Conservation (phyloP, 495 filamentous ascomycete genomes). For the Penicillium manginii region DNA sequence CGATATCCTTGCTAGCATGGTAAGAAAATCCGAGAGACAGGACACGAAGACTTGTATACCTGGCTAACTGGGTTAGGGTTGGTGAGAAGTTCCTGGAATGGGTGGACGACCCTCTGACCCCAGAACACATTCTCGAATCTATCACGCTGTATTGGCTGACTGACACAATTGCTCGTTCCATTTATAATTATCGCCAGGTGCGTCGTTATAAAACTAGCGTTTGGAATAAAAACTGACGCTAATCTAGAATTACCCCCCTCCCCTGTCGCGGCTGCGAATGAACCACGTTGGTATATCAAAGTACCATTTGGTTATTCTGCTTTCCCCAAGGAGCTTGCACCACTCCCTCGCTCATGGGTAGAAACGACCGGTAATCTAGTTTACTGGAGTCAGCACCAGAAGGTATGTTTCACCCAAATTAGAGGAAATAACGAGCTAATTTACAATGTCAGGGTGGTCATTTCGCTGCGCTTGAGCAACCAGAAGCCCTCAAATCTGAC, state of each 20-base stretch:
- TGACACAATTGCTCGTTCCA: constrained; percentile 55
- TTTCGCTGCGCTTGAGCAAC: constrained; percentile 64
- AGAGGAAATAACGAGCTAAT: not conserved
- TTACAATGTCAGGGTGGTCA: constrained; percentile 56
- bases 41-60: not conserved
- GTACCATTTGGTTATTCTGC: constrained; percentile 64
- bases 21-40: constrained; percentile 29
- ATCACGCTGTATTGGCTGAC: constrained; percentile 71
- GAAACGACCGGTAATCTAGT: constrained; percentile 53
- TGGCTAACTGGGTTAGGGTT: constrained; percentile 44
- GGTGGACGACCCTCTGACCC: constrained; percentile 55
- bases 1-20: constrained; percentile 68
- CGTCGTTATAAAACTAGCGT: constrained; percentile 4
- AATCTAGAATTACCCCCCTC: constrained; percentile 27
- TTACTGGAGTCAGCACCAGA: constrained; percentile 49
- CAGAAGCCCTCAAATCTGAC: constrained; percentile 57
- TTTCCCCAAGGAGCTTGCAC: constrained; percentile 59
- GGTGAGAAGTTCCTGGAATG: constrained; percentile 71
- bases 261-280: constrained; percentile 20
- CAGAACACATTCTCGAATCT: constrained; percentile 59
- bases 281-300: constrained; percentile 42
- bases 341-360: constrained; percentile 54
- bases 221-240: not conserved
- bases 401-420: constrained; percentile 18
- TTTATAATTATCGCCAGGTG: constrained; percentile 60